Evolutionary conservation across 2,329 filamentous ascomycete species (phyloP).

Genomic region (Truncatella angustata): DNA sequence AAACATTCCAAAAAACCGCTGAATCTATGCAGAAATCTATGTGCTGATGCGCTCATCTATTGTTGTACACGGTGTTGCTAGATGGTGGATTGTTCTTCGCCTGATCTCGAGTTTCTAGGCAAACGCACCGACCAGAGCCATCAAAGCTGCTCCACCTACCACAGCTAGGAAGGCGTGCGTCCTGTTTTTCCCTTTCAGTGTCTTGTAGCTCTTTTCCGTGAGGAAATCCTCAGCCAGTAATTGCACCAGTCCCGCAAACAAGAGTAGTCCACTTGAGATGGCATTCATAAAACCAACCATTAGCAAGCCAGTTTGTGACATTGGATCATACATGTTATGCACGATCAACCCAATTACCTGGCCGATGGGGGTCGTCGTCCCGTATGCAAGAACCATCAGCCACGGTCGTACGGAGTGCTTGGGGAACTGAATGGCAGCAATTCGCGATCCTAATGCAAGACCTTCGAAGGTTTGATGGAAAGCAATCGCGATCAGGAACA

Average conservation of each 20-base stretch:
- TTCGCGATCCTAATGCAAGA: slow-evolving; percentile 79
- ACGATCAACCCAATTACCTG: slow-evolving; percentile 79
- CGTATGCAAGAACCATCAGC: slow-evolving; percentile 78
- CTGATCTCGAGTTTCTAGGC: slow-evolving; percentile 52
- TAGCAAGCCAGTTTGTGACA: slow-evolving; percentile 71
- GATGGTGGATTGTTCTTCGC: too few species aligned
- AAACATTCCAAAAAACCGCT: too few species aligned
- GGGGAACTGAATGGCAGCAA: slow-evolving; percentile 79
- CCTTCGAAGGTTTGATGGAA: slow-evolving; percentile 91
- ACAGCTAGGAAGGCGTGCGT: slow-evolving; percentile 64
- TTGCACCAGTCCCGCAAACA: slow-evolving; percentile 83
- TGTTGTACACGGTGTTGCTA: too few species aligned
- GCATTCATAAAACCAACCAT: slow-evolving; percentile 89
- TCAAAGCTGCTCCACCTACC: slow-evolving; percentile 61
- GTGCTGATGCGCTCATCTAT: too few species aligned
- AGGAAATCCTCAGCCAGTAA: slow-evolving; percentile 82
- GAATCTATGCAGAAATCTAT: too few species aligned
- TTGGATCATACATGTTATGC: slow-evolving; percentile 77
- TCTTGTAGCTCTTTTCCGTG: slow-evolving; percentile 70
- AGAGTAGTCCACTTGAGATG: slow-evolving; percentile 73
- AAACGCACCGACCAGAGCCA: slow-evolving; percentile 73
- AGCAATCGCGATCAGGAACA: slow-evolving; percentile 76
- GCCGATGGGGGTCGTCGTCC: slow-evolving; percentile 75
- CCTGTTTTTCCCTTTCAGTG: slow-evolving; percentile 60
- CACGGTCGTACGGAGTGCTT: slow-evolving; percentile 72